Evolutionary conservation across 75 land plant genomes (phyloP).

Genomic region (Pinus tabuliformis): DNA sequence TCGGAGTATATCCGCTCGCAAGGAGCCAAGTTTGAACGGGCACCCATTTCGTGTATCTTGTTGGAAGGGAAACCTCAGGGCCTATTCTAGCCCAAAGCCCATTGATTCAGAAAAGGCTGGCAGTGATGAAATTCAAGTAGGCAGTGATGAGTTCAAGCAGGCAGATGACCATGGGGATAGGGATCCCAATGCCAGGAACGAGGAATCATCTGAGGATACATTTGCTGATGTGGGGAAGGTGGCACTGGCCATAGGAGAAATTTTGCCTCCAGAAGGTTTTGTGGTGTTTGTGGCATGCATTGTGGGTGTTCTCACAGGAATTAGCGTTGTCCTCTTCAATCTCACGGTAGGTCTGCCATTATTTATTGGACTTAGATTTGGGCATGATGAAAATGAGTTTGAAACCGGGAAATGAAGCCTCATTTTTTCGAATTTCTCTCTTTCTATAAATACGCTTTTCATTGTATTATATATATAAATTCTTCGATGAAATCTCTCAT

Average conservation of each 20-base stretch:
- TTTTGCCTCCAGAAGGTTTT: slow-evolving; percentile 46
- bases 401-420: too few species aligned
- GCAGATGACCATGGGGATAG: background rate
- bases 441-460: too few species aligned
- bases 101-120: background rate
- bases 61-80: background rate
- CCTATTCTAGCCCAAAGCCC: background rate
- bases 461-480: too few species aligned
- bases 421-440: too few species aligned
- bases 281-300: slow-evolving; percentile 61
- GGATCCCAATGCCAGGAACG: too few species aligned
- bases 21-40: background rate
- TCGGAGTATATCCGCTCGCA: background rate
- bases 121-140: background rate
- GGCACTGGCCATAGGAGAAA: slow-evolving; percentile 24
- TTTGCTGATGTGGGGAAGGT: background rate
- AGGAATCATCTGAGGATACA: background rate
- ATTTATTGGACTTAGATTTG: background rate
- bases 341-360: slow-evolving; percentile 36
- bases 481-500: too few species aligned
- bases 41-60: background rate
- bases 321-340: slow-evolving; percentile 86
- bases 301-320: slow-evolving; percentile 85
- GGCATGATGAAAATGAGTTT: too few species aligned
- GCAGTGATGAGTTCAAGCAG: background rate